Evolutionary conservation across 129 eudicot genomes (phyloP).

Genomic region (Logfia minima): DNA sequence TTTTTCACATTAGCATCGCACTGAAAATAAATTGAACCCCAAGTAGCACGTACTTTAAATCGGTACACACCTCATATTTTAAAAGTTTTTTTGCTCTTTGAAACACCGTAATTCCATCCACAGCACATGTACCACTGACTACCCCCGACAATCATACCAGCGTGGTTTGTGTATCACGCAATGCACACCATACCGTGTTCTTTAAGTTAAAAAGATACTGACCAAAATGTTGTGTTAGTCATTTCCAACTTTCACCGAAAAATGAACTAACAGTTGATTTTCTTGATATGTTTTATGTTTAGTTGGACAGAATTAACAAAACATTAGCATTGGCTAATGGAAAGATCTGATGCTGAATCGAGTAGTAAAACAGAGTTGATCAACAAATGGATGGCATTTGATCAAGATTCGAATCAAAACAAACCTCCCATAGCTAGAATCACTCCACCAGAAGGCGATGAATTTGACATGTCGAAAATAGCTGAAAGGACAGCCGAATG

Average conservation of each 20-base stretch:
- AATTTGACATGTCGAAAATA: slow-evolving; percentile 20
- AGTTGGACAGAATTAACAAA: slow-evolving; percentile 19
- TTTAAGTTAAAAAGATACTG: not conserved
- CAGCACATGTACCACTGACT: no score
- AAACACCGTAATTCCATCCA: no score
- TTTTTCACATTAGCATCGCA: no score
- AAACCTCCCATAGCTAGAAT: slow-evolving; percentile 19
- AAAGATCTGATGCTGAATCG: slow-evolving; percentile 17
- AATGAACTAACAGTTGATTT: not conserved
- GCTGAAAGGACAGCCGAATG: slow-evolving; percentile 50
- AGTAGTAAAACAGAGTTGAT: slow-evolving; percentile 17
- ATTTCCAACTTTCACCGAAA: no score
- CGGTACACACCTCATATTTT: no score
- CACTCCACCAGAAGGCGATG: slow-evolving; percentile 20
- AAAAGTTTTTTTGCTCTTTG: no score
- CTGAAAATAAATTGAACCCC: no score
- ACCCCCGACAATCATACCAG: no score
- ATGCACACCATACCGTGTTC: no score
- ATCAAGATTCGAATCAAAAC: slow-evolving; percentile 11
- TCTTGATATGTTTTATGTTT: not conserved
- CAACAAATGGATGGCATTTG: slow-evolving; percentile 50
- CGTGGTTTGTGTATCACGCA: no score
- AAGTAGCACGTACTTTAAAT: no score
- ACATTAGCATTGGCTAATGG: slow-evolving; percentile 9
- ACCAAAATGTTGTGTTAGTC: not conserved